These are phyloP conservation scores for Mycena rosella DNA, from an alignment of 768 basidiomycete genomes.

Conservation along the genomic window DNA sequence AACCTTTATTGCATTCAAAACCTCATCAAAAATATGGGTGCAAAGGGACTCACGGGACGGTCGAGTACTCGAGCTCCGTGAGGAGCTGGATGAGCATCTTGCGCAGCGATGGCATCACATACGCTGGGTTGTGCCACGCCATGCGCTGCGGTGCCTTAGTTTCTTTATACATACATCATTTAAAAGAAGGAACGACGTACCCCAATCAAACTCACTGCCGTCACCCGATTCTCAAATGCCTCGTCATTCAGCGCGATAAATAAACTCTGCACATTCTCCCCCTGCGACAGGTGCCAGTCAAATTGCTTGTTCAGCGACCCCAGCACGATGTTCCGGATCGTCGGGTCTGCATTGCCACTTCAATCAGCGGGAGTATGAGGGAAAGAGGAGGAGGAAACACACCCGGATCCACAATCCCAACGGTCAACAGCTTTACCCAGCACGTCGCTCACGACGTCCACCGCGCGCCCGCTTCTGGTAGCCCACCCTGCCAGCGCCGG, in stretches of 20 bases:
- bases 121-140: constrained; percentile 97
- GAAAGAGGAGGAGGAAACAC: too few species aligned
- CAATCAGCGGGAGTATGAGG: too few species aligned
- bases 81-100: constrained; percentile 96
- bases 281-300: constrained; percentile 96
- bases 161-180: too few species aligned
- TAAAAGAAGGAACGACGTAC: constrained; percentile 4
- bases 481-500: constrained; percentile 59
- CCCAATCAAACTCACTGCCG: constrained; percentile 91
- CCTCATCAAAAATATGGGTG: constrained; percentile 1
- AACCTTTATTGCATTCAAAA: constrained; percentile 58
- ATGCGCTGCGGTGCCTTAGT: constrained; percentile 60
- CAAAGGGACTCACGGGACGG: constrained; percentile 66
- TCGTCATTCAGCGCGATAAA: constrained; percentile 99
- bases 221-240: constrained; percentile 91
- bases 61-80: constrained; percentile 97
- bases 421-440: constrained; percentile 94
- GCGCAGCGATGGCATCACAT: constrained; percentile 97
- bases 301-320: constrained; percentile 87
- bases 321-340: constrained; percentile 52
- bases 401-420: constrained; percentile 98
- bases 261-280: constrained; percentile 97
- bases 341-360: constrained; percentile 28
- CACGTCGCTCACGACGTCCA: constrained; percentile 97
- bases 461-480: constrained; percentile 96